Base-by-base conservation (phyloP, 495 filamentous ascomycete genomes). In the Neurospora discreta region DNA sequence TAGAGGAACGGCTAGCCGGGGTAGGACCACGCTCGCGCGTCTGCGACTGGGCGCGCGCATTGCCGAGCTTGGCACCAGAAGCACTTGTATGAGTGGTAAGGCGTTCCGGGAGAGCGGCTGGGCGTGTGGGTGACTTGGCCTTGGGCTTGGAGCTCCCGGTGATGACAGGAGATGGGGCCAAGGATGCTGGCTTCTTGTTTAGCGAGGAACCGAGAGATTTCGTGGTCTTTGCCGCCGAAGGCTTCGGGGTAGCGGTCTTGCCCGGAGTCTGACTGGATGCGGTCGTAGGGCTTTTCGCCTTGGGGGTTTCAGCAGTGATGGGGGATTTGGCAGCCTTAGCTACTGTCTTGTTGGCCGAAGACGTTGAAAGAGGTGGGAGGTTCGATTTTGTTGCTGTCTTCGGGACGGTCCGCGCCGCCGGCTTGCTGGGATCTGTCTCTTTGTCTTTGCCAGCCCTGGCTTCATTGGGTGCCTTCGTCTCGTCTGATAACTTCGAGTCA, bases 61-160 rank as follows among this genome's bases (percentile, higher is more conserved):
- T 75, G 41, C 80, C 80, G 69, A 80, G 70, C 79, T 88, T 93
- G 13, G 86, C 86, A 5, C 84, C 84, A 44, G 87, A 90, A 6
- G 91, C 81, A 18, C 87, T 84, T 8, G 89, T 92, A 44, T 88
- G 87, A 26, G 90, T 86, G 3, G 88, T 89, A 68, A 90, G 79
- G 36, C 90, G 87, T 65, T 85, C 77, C 39, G 90, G 87, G 39
- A 90, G 82, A 70, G 87, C 88, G 74, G 87, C 81, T 18, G 90
- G 86, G 68, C 85, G 85, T 8, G 89, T 90, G 1, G 90, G 90
- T 20, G 91, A 92, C 73, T 86, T 90, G 18, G 87, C 78, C 75
- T 85, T 86, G 26, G 89, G 84, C 76, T 91, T 92, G 40, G 80
- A 79, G 74, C 85, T 84, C n/a, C 81, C 82, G 70, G 78, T 80